Evolutionary conservation across 164 flowering plant species (phyloP), one percentile per base, ranked within the genome.

Genomic region (Dillenia turbinata): DNA sequence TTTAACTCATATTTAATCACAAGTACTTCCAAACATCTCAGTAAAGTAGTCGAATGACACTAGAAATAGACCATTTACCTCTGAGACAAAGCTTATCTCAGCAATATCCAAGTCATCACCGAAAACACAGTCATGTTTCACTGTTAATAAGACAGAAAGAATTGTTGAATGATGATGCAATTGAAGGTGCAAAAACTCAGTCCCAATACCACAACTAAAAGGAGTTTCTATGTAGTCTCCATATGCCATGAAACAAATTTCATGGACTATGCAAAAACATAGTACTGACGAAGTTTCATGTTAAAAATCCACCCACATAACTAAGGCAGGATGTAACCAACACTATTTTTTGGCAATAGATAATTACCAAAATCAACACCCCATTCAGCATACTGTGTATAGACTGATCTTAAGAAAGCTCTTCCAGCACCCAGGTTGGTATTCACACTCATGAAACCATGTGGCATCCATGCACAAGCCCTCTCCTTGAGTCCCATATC

Each of bases 71-170:
- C 11, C 48, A 14, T 40, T 45, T 80, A 92, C 98, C 87, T 86
- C 82, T 26, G 97, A 93, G 6, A 90, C 91, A 59, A 61, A 59
- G 52, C 58, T 78, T 71, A 93, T 87, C 83, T 93, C 91, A 7
- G 76, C 72, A 66, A 84, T 3, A 64, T 89, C 76, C 65, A 93
- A 79, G 67, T 93, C 97, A 49, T 84, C 85, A 9, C 97, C 98
- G 78, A 90, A 93, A 63, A 93, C 85, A 68, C 98, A 93, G 67
- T 93, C 98, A 72, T 88, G 75, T 79, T 93, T 93, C 71, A 93
- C 98, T 92, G 87, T 54, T 63, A 48, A 56, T 14, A 61, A 69
- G 60, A 24, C 43, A 56, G 24, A 45, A 69, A 8, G 56, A 68
- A 54, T 49, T 53, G 49, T 53, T 10, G 49, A 44, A n/a, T 13